Percentiles rank a stretch among this genome's conserved stretches.
These are phyloP conservation scores for Raffaelea albimanens DNA, from an alignment of 2,329 filamentous ascomycete species.

Conservation along the genomic window DNA sequence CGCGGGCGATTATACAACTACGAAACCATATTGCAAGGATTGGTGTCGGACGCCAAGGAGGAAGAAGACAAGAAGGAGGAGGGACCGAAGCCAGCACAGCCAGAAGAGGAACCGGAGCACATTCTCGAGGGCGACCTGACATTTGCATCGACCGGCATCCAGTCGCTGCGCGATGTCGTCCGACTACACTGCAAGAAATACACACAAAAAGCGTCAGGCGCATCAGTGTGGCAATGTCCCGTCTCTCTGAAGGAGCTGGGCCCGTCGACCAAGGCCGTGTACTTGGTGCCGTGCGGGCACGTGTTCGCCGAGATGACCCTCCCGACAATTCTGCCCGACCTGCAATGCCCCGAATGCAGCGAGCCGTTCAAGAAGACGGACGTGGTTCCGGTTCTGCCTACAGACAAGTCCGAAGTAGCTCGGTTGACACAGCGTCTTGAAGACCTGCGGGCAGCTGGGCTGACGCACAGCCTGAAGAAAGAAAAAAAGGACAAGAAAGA, in stretches of 20 bases:
- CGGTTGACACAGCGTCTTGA: conserved; percentile 56
- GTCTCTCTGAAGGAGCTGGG: conserved; percentile 82
- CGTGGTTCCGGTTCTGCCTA: conserved; percentile 73
- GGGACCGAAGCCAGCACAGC: conserved; percentile 18
- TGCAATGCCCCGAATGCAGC: conserved; percentile 62
- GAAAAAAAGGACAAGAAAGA: conserved; percentile 37
- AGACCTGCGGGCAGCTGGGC: conserved; percentile 58
- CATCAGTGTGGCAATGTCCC: conserved; percentile 66
- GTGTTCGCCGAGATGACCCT: conserved; percentile 84
- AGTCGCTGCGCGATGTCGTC: conserved; percentile 74
- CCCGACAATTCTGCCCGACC: conserved; percentile 59
- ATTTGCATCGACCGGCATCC: conserved; percentile 52
- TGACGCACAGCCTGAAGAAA: conserved; percentile 87
- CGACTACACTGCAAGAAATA: conserved; percentile 65
- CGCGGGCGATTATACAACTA: conserved; percentile 88
- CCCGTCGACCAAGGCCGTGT: conserved; percentile 69
- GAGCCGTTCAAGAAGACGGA: conserved; percentile 63
- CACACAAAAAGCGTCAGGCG: conserved; percentile 14
- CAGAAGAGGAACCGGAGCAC: conserved; percentile 25
- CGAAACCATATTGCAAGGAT: conserved; percentile 65
- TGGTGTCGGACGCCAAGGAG: conserved; percentile 44
- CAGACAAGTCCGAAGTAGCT: conserved; percentile 59
- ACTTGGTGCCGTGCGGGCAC: conserved; percentile 90
- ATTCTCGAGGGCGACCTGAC: conserved; percentile 24
- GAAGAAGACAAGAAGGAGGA: background rate